Evolutionary conservation across 2,329 filamentous ascomycete genomes (phyloP).

Genomic region (Chrysosporium keratinophilum): DNA sequence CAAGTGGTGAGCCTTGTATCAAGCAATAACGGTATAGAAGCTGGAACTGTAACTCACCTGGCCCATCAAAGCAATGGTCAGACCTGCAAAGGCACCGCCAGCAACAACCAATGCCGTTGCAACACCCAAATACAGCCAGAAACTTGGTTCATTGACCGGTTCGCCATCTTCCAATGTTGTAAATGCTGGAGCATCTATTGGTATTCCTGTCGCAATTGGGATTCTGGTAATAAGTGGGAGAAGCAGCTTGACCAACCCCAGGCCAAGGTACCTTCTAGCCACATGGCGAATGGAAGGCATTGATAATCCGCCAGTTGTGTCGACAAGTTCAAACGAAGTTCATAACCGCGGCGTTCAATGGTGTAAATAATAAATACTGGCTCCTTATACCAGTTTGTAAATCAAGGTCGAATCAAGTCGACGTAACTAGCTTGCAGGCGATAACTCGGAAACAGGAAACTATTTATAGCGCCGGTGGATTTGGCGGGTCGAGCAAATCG

Average conservation of each 20-base stretch:
- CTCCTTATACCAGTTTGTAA: not conserved
- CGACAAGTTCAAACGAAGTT: not conserved
- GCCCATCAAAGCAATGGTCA: conserved; percentile 61
- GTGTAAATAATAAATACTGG: not conserved
- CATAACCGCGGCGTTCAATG: conserved; percentile 2
- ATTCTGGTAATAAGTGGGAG: conserved; percentile 30
- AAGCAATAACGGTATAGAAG: not conserved
- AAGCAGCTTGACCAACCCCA: conserved; percentile 35
- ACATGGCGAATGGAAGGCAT: conserved; percentile 26
- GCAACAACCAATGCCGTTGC: conserved; percentile 73
- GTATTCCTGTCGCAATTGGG: conserved; percentile 32
- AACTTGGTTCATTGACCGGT: conserved; percentile 49
- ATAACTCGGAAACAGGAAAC: not conserved
- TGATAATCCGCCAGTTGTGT: conserved; percentile 1
- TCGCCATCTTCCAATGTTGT: conserved; percentile 32
- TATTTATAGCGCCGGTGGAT: not conserved
- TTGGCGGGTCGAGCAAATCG: not conserved
- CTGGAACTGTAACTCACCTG: conserved; percentile 34
- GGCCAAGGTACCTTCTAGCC: conserved; percentile 30
- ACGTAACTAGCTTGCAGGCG: not conserved
- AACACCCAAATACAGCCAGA: conserved; percentile 72
- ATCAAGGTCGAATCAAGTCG: not conserved
- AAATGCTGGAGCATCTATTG: conserved; percentile 21
- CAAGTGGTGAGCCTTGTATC: not conserved
- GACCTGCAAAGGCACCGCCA: conserved; percentile 84